Base-by-base conservation (phyloP, 345 rosid genomes). In the Populus simonii region DNA sequence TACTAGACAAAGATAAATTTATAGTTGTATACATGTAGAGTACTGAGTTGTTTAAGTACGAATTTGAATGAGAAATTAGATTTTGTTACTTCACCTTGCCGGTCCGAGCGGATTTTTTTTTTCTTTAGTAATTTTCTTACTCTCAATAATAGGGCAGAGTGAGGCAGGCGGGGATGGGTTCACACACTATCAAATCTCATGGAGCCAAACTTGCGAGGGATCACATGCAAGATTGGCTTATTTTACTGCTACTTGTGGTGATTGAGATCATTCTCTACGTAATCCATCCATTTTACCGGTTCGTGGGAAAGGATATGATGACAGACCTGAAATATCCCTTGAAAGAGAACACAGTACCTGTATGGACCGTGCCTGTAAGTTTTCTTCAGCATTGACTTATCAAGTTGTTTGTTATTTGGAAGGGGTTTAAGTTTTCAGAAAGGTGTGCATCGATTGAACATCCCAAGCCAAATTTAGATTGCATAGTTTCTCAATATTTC, bases 241-340 rank as follows among this genome's bases (percentile, higher is more conserved):
- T 93, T 75, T 78, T 94, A 10, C 67, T 90, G 71, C 84, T 91
- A 38, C 91, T 93, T 53, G 78, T 66, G 1, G 83, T 72, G 70
- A 83, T 87, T 27, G 92, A 84, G 76, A 65, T 87, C 43, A 76
- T 73, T 41, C 68, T 94, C 35, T 76, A 68, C 33, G 15, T 82
- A 70, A 89, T 90, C n/a, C 83, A 87, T 83, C 98, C 98, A 49
- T 94, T 93, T 85, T 78, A 87, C 66, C 89, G 97, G n/a, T 94
- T 84, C 72, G 89, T 94, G 0, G 96, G 96, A 23, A 82, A 80
- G 79, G 91, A 91, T 76, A 91, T 90, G 98, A 90, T 94, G 92
- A 76, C 79, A 0, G 94, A 91, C 71, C 89, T 94, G 73, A 94
- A 87, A 74, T 94, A 91, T 81, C 98, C 97, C 17, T 83, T 89